phyloP scores from a whole-genome alignment of 768 basidiomycete genomes.

The Lactifluus pinguis region DNA sequence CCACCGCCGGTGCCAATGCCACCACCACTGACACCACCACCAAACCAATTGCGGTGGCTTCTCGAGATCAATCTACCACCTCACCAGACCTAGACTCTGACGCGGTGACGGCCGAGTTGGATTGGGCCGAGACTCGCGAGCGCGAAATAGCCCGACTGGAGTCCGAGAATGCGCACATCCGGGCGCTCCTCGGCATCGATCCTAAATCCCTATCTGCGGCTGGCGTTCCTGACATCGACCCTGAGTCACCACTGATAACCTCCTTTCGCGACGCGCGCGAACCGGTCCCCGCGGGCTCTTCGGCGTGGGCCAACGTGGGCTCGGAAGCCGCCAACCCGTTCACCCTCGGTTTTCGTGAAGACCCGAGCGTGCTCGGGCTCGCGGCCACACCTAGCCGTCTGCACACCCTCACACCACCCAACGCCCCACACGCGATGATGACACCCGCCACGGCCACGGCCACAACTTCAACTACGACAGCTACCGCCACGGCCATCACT shows the following conservation, averaged over 20 bases:
- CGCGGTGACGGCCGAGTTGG: slow-evolving; percentile 32
- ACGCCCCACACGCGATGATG: slow-evolving; percentile 19
- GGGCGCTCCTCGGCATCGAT: slow-evolving; percentile 71
- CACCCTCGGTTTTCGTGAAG: slow-evolving; percentile 14
- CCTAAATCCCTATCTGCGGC: slow-evolving; percentile 37
- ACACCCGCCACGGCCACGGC: slow-evolving; percentile 10
- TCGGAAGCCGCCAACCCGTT: slow-evolving; percentile 25
- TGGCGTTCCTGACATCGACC: slow-evolving; percentile 41
- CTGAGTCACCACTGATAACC: slow-evolving; percentile 31
- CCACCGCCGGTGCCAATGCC: slow-evolving; percentile 1
- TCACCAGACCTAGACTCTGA: slow-evolving; percentile 11
- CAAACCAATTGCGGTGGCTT: background rate
- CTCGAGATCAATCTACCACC: background rate
- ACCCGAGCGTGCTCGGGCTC: slow-evolving; percentile 18
- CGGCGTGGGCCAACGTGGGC: slow-evolving; percentile 18
- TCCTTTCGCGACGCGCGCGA: background rate
- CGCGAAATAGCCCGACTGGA: slow-evolving; percentile 75
- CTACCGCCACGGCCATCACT: background rate
- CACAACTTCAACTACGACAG: background rate
- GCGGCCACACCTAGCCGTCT: slow-evolving; percentile 25
- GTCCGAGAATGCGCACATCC: slow-evolving; percentile 72
- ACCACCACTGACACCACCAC: background rate
- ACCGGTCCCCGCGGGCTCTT: slow-evolving; percentile 14
- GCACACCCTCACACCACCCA: slow-evolving; percentile 27
- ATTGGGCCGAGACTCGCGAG: slow-evolving; percentile 89